Evolutionary conservation across 306 rosid species (phyloP), one percentile per base, ranked within the genome.

Genomic region (Rosa persica): DNA sequence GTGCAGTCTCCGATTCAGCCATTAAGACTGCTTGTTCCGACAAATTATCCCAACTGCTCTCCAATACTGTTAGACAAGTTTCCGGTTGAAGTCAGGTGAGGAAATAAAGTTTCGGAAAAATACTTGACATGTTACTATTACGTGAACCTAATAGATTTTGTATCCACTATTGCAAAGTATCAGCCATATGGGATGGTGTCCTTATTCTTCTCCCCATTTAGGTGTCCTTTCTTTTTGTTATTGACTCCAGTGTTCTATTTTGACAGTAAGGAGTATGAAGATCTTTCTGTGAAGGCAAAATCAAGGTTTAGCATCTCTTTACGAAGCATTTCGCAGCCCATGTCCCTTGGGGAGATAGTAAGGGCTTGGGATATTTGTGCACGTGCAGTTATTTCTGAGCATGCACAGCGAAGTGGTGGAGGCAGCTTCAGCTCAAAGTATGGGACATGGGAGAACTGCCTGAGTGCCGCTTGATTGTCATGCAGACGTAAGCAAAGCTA

Each of bases 1-100:
- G 48, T 86, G 91, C 98, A 92, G 98, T 85, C 93, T 76, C 96
- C 98, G 67, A 91, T 92, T 86, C 95, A 84, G 81, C 98, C 98
- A 42, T 79, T 95, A 77, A 88, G 90, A 76, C 88, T 95, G 89
- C 93, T 92, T 69, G 93, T 95, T 83, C 98, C 98, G 22, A 78
- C 89, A 84, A 88, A 88, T 80, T 95, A 95, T 86, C 98, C 98
- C 68, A 88, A 76, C 72, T 89, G 90, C 77, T 92, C 98, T 40
- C 98, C 98, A 6, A 77, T 95, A 72, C 87, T 92, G 67, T 86
- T 95, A 54, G 98, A 95, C 90, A 92, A 89, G 83, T 81, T 89
- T 82, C 93, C 96, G 60, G 89, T 85, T 76, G 97, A 92, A 85
- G 80, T 88, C 89, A 83, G 97, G 98, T 95, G 82, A 86, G 89